These are phyloP conservation scores for Agrocybe chaxingu DNA, from an alignment of 768 basidiomycete genomes.

Conservation along the genomic window DNA sequence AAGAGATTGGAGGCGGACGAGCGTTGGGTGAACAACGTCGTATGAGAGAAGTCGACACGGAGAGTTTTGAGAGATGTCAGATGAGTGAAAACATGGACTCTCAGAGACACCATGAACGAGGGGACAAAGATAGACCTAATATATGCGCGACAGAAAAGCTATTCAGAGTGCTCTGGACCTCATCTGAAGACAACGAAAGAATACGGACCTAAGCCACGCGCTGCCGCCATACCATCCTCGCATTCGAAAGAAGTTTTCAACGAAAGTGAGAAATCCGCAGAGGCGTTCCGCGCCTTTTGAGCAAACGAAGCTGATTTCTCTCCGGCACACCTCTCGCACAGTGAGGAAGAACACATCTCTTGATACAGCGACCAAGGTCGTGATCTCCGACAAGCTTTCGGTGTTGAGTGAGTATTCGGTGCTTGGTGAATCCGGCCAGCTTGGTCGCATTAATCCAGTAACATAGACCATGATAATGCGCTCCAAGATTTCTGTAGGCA, in stretches of 20 bases:
- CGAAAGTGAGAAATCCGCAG: conserved; percentile 11
- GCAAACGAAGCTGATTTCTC: conserved; percentile 20
- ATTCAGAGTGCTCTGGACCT: not conserved
- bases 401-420: too few species aligned
- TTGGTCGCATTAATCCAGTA: too few species aligned
- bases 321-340: not conserved
- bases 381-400: too few species aligned
- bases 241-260: conserved; percentile 9
- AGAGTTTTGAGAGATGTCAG: conserved; percentile 36
- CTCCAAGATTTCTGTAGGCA: conserved; percentile 37
- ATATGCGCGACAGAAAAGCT: conserved; percentile 12
- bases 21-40: conserved; percentile 44
- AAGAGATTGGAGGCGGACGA: conserved; percentile 29
- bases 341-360: too few species aligned
- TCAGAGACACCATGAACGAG: conserved; percentile 26
- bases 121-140: conserved; percentile 30
- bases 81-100: conserved; percentile 20
- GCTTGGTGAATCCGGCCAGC: too few species aligned
- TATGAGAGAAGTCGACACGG: conserved; percentile 37
- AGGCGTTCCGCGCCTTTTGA: conserved; percentile 14
- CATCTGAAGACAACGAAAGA: not conserved
- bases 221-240: conserved; percentile 26
- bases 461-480: conserved; percentile 27
- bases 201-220: conserved; percentile 46
- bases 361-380: too few species aligned